Evolutionary conservation across 768 basidiomycete species (phyloP).

Genomic region (Mycena galopus): DNA sequence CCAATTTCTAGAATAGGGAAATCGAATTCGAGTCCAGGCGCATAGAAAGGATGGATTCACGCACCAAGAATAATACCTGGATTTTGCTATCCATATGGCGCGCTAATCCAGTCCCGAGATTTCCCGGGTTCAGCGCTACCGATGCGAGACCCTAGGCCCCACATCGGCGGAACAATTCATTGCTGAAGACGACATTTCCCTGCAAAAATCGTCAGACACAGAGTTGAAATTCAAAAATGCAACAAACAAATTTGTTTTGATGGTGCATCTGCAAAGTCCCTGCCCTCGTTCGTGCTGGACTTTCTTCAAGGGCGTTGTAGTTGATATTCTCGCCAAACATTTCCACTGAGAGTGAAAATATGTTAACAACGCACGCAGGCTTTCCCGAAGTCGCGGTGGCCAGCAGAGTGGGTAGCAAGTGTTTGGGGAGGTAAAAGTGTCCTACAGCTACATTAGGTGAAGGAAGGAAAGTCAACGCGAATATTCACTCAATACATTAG

Average conservation of each 20-base stretch:
- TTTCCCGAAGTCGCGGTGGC: conserved; percentile 50
- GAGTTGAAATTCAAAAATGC: no score
- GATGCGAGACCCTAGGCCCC: conserved; percentile 57
- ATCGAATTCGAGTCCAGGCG: no score
- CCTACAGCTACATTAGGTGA: conserved; percentile 49
- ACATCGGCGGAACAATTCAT: no score
- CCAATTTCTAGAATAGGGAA: no score
- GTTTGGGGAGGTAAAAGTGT: conserved; percentile 69
- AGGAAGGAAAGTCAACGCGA: neutral
- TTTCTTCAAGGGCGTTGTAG: conserved; percentile 40
- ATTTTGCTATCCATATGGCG: conserved; percentile 8
- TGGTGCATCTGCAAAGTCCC: conserved; percentile 20
- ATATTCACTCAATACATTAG: conserved; percentile 40
- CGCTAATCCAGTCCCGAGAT: conserved; percentile 24
- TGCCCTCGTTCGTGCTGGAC: conserved; percentile 35
- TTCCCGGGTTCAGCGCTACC: conserved; percentile 57
- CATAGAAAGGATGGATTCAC: no score
- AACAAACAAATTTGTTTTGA: conserved; percentile 39
- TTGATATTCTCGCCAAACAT: conserved; percentile 19
- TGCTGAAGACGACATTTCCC: no score
- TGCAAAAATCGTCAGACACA: no score
- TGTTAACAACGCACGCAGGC: conserved; percentile 55
- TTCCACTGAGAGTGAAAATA: conserved; percentile 36
- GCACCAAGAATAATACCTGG: no score
- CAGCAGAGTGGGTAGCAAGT: conserved; percentile 60